Conservation (phyloP, 176 grass and related monocot genomes). For the Puccinellia tenuiflora region DNA sequence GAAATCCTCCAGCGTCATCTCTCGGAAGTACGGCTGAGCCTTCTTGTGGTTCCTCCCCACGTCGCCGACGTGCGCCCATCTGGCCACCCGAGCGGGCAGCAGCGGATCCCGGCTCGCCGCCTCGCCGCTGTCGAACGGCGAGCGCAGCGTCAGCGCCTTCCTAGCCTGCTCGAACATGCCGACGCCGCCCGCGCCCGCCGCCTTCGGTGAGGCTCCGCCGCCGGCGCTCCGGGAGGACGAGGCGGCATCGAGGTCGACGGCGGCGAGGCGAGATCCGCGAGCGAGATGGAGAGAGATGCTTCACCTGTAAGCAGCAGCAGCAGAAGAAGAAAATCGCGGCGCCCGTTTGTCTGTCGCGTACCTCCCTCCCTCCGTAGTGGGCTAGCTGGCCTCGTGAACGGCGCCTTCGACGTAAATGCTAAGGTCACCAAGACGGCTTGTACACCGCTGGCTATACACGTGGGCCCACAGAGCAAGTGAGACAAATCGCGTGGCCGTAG, state of each 20-base stretch:
- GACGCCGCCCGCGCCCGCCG: constrained; percentile 26
- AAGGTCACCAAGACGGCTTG: background rate
- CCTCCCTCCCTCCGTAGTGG: constrained; percentile 30
- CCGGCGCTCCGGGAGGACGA: constrained; percentile 9
- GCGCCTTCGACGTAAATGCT: background rate
- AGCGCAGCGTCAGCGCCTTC: constrained; percentile 68
- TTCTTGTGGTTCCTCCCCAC: constrained; percentile 66
- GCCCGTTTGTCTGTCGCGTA: constrained; percentile 30
- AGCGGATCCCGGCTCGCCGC: constrained; percentile 32
- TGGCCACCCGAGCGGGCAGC: constrained; percentile 55
- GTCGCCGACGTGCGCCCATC: constrained; percentile 50
- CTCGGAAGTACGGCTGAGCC: constrained; percentile 58
- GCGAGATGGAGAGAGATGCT: constrained; percentile 8
- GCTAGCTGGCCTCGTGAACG: constrained; percentile 32
- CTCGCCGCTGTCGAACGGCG: constrained; percentile 80
- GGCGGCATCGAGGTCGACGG: constrained; percentile 27
- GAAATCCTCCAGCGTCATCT: constrained; percentile 47
- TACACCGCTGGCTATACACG: accelerated
- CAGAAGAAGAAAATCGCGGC: background rate
- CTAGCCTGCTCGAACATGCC: constrained; percentile 51
- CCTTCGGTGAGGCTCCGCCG: constrained; percentile 27
- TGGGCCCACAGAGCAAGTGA: background rate
- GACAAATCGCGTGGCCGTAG: background rate
- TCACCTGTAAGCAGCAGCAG: background rate
- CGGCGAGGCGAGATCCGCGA: constrained; percentile 49